phyloP scores from a whole-genome alignment of 2,329 filamentous ascomycete genomes.

The Capronia coronata region DNA sequence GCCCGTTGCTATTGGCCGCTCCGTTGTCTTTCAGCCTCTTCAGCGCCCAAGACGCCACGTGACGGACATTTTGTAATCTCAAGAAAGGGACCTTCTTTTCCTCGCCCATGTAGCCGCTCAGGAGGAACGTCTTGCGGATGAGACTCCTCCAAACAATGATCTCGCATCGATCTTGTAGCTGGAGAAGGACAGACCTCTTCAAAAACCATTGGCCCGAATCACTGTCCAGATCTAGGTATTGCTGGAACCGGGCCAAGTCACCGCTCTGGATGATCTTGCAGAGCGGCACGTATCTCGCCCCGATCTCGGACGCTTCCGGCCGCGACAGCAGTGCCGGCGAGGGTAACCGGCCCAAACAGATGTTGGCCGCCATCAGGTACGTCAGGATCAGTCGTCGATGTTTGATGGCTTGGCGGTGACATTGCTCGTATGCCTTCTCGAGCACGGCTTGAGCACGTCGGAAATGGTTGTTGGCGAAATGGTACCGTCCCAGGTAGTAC shows the following conservation, averaged over 20 bases:
- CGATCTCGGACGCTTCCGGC: slow-evolving; percentile 62
- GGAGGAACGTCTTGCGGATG: slow-evolving; percentile 67
- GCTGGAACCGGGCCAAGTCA: slow-evolving; percentile 66
- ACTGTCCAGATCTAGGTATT: slow-evolving; percentile 53
- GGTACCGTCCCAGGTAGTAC: slow-evolving; percentile 87
- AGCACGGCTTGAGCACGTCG: slow-evolving; percentile 67
- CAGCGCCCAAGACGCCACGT: slow-evolving; percentile 51
- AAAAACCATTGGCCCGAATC: slow-evolving; percentile 60
- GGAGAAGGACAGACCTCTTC: slow-evolving; percentile 66
- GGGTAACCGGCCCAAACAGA: slow-evolving; percentile 79
- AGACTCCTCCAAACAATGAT: slow-evolving; percentile 79
- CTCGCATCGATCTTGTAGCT: slow-evolving; percentile 69
- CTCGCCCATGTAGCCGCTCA: slow-evolving; percentile 61
- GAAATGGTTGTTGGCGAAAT: slow-evolving; percentile 79
- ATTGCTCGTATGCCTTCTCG: slow-evolving; percentile 73
- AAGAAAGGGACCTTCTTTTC: slow-evolving; percentile 65
- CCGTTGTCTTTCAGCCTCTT: slow-evolving; percentile 21
- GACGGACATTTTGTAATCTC: slow-evolving; percentile 62
- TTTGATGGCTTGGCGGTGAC: slow-evolving; percentile 50
- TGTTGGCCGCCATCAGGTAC: slow-evolving; percentile 74
- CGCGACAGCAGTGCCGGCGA: slow-evolving; percentile 58
- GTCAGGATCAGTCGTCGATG: slow-evolving; percentile 76
- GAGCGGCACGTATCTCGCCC: slow-evolving; percentile 65
- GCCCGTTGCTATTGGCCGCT: slow-evolving; percentile 25
- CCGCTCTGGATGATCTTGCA: slow-evolving; percentile 65